A percentile compares a stretch with the other conserved stretches of the same genome.
These are phyloP conservation scores for Biscutella auriculata DNA, from an alignment of 441 rosid genomes.

Conservation along the genomic window DNA sequence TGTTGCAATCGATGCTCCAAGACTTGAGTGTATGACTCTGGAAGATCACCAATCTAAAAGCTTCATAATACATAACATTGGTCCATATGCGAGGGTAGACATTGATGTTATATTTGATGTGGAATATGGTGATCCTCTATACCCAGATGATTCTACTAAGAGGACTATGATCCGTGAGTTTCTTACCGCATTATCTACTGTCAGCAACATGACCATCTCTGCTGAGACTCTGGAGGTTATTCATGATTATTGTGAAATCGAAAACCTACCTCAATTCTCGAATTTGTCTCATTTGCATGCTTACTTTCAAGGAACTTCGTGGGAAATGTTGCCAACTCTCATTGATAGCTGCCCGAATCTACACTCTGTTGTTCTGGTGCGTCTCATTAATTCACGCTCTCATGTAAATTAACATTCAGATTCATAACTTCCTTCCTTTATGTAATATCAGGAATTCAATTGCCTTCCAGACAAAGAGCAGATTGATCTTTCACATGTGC, in stretches of 20 bases:
- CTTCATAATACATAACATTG: neutral
- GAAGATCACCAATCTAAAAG: neutral
- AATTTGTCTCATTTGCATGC: neutral
- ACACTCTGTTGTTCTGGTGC: neutral
- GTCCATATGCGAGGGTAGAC: neutral
- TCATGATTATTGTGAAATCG: neutral
- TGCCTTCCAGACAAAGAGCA: neutral
- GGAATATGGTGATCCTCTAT: neutral
- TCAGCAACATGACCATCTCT: neutral
- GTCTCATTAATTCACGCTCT: neutral
- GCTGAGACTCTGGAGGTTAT: neutral
- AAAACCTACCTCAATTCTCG: neutral
- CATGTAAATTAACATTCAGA: neutral
- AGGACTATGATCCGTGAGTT: neutral
- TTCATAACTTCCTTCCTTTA: neutral
- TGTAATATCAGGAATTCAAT: neutral
- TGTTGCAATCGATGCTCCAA: neutral
- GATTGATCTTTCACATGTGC: neutral
- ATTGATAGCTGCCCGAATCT: conserved; percentile 1
- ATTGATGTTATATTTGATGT: neutral
- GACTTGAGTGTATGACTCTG: neutral
- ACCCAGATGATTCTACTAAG: neutral
- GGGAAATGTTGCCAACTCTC: neutral
- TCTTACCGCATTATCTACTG: conserved; percentile 2
- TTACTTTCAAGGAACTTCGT: neutral